Percentiles rank a stretch among this genome's conserved stretches.
phyloP scores from a whole-genome alignment of 768 basidiomycete genomes.

The Suillus bovinus region DNA sequence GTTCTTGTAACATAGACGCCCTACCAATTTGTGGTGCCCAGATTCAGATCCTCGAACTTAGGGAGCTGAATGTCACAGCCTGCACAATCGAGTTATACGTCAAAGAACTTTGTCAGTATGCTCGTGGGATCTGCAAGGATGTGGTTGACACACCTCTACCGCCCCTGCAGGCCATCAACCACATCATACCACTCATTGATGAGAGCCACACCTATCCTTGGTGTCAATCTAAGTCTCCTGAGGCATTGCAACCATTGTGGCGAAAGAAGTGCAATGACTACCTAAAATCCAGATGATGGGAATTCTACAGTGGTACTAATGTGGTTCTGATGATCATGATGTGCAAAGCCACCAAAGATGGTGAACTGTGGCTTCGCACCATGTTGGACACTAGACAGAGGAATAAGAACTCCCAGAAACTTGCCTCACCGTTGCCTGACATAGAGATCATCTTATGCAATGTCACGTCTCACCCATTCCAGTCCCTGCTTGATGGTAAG shows the following conservation, averaged over 20 bases:
- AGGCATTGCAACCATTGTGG: conserved; percentile 28
- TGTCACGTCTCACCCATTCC: conserved; percentile 20
- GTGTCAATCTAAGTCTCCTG: conserved; percentile 38
- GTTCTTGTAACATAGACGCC: no score
- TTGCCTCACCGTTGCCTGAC: conserved; percentile 30
- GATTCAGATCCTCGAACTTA: no score
- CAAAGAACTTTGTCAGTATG: no score
- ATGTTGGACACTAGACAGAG: conserved; percentile 28
- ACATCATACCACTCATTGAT: conserved; percentile 28
- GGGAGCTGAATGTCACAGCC: no score
- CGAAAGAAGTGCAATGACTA: conserved; percentile 30
- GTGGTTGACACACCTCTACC: no score
- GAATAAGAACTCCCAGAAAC: conserved; percentile 34
- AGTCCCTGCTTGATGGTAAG: conserved; percentile 29
- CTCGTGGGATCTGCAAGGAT: no score
- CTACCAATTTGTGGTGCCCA: no score
- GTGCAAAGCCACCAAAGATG: conserved; percentile 24
- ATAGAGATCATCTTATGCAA: conserved; percentile 27
- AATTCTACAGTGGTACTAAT: conserved; percentile 24
- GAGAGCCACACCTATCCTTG: conserved; percentile 32
- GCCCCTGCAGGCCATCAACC: no score
- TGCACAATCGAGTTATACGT: no score
- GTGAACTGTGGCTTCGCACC: conserved; percentile 19
- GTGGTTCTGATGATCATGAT: conserved; percentile 36
- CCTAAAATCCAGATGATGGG: conserved; percentile 35